Conservation (phyloP, 805 yeast genomes). For the Wickerhamomyces tratensis region DNA sequence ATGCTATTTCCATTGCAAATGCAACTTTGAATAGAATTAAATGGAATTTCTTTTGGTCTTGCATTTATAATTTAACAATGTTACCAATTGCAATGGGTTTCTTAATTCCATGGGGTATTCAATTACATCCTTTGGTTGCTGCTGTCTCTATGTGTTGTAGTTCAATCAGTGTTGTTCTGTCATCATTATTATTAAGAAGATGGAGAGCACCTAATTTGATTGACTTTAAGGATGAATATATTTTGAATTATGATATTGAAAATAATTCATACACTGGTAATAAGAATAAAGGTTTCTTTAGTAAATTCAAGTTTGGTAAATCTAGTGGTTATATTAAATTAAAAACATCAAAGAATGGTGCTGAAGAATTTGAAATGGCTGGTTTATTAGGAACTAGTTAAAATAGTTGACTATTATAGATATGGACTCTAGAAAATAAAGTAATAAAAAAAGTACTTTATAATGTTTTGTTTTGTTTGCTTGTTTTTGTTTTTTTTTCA, state of each 20-base stretch:
- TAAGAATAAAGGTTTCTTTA: conserved; percentile 1
- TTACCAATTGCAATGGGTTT: conserved; percentile 93
- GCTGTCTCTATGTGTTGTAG: conserved; percentile 91
- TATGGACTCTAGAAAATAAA: too few relatives aligned
- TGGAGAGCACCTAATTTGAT: conserved; percentile 37
- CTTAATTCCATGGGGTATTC: conserved; percentile 67
- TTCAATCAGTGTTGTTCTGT: conserved; percentile 78
- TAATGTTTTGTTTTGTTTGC: too few relatives aligned
- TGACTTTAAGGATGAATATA: not conserved
- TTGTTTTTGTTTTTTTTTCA: too few relatives aligned
- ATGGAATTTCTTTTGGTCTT: conserved; percentile 81
- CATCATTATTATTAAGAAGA: conserved; percentile 60
- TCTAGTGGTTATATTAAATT: not conserved
- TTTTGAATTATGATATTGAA: conserved; percentile 1
- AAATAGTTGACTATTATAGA: too few relatives aligned
- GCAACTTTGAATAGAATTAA: conserved; percentile 68
- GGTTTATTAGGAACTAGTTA: not conserved
- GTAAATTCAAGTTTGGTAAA: too few relatives aligned
- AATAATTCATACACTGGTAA: conserved; percentile 4
- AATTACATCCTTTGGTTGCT: conserved; percentile 82
- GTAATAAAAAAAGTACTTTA: too few relatives aligned
- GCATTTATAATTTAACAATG: conserved; percentile 74
- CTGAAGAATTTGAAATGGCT: not conserved
- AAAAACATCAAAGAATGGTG: not conserved
- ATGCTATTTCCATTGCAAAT: conserved; percentile 59